These are phyloP conservation scores for Ambrosiella beaveri DNA, from an alignment of 2,329 filamentous ascomycete species.

Conservation along the genomic window DNA sequence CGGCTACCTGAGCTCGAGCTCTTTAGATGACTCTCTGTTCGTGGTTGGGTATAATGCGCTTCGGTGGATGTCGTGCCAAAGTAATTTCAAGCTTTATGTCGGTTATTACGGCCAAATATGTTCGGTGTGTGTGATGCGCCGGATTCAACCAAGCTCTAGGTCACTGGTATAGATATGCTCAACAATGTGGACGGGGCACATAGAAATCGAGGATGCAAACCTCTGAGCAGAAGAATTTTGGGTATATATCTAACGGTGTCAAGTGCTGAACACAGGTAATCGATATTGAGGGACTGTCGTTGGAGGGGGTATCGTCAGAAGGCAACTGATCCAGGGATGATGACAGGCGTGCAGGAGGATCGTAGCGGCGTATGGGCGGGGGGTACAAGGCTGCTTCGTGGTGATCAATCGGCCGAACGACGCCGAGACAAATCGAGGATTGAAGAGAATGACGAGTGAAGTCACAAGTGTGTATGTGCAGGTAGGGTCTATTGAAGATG, in stretches of 20 bases:
- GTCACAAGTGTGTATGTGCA: not conserved
- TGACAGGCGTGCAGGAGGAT: not conserved
- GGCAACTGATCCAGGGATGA: not conserved
- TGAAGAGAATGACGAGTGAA: not conserved
- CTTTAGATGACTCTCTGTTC: no score
- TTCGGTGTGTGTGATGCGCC: not conserved
- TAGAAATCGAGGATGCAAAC: not conserved
- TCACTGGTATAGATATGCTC: not conserved
- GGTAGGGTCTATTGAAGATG: no score
- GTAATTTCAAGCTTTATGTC: not conserved
- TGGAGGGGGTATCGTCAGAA: not conserved
- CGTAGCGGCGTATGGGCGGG: not conserved
- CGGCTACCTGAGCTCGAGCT: no score
- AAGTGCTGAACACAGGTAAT: not conserved
- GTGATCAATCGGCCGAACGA: not conserved
- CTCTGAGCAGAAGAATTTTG: not conserved
- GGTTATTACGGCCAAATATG: not conserved
- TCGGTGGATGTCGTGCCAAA: no score
- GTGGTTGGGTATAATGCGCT: no score
- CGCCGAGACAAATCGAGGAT: not conserved
- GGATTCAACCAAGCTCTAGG: not conserved
- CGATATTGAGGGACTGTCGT: not conserved
- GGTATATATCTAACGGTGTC: not conserved
- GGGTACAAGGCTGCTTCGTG: not conserved
- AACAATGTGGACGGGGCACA: not conserved